Conservation (phyloP, 179 eudicot genomes). For the Vitellaria paradoxa region DNA sequence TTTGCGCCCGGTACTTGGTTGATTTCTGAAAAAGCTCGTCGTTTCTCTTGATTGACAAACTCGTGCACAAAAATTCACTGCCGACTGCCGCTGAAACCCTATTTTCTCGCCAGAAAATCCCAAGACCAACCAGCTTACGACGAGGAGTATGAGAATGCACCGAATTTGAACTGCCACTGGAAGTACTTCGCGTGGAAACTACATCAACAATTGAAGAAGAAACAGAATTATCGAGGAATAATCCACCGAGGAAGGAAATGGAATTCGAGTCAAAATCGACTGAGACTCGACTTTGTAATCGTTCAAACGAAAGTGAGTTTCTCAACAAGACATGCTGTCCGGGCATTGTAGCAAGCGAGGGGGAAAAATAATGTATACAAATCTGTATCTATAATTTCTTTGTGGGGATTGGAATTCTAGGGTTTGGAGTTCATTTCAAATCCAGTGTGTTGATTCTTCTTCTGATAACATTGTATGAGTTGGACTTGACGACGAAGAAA, state of each 20-base stretch:
- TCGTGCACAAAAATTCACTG: slow-evolving; percentile 56
- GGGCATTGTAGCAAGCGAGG: slow-evolving; percentile 7
- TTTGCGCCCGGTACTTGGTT: slow-evolving; percentile 28
- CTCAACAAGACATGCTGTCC: slow-evolving; percentile 10
- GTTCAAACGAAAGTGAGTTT: not conserved
- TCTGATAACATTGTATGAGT: not conserved
- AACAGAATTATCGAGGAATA: slow-evolving; percentile 23
- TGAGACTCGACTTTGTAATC: not conserved
- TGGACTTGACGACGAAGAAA: slow-evolving; percentile 10
- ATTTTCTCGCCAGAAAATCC: slow-evolving; percentile 7
- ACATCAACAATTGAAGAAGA: slow-evolving; percentile 14
- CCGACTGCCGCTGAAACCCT: slow-evolving; percentile 21
- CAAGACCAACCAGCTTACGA: not conserved
- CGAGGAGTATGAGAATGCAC: slow-evolving; percentile 1
- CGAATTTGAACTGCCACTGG: not conserved
- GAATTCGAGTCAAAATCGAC: slow-evolving; percentile 3
- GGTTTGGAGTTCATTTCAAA: slow-evolving; percentile 5
- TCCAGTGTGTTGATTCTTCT: not conserved
- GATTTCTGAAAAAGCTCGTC: slow-evolving; percentile 33
- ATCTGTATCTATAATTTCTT: not conserved
- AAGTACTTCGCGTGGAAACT: slow-evolving; percentile 6
- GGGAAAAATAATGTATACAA: not conserved
- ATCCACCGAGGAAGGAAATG: slow-evolving; percentile 13
- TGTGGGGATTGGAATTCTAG: slow-evolving; percentile 9
- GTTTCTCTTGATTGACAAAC: slow-evolving; percentile 51